Percentiles rank a stretch among this genome's conserved stretches.
phyloP scores from a whole-genome alignment of 306 rosid genomes.

The Heteromeles arbutifolia region DNA sequence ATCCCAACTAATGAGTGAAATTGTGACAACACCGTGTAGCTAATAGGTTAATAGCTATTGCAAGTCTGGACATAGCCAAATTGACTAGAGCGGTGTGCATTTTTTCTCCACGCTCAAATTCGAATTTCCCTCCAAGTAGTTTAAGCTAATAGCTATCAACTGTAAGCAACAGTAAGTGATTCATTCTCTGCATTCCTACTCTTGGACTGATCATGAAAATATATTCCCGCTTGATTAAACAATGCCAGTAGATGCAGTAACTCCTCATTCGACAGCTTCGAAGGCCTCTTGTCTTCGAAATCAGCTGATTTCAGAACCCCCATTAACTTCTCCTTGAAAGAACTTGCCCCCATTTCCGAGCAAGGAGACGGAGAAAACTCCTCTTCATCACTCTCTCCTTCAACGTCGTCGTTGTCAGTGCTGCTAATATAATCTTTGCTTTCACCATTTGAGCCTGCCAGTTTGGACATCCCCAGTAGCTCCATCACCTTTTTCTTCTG shows the following conservation, averaged over 20 bases:
- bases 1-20: background rate
- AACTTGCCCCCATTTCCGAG: conserved; percentile 13
- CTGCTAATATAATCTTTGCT: background rate
- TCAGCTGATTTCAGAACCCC: conserved; percentile 49
- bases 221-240: conserved; percentile 68
- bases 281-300: conserved; percentile 70
- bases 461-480: conserved; percentile 30
- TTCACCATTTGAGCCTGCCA: background rate
- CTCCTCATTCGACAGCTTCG: conserved; percentile 51
- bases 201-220: conserved; percentile 38
- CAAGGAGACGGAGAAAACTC: conserved; percentile 12
- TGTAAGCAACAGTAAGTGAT: conserved; percentile 20
- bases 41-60: background rate
- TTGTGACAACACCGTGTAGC: background rate
- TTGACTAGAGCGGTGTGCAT: too few relatives aligned
- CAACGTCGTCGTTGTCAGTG: background rate
- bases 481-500: conserved; percentile 52
- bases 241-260: conserved; percentile 50
- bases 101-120: too few relatives aligned
- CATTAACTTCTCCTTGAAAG: conserved; percentile 38
- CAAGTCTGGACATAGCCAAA: background rate
- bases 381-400: conserved; percentile 9
- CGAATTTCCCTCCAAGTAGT: too few relatives aligned
- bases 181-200: conserved; percentile 15
- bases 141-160: background rate